Evolutionary conservation across 1,284 basidiomycete genomes (phyloP).

Genomic region (Ustilago sp.): DNA sequence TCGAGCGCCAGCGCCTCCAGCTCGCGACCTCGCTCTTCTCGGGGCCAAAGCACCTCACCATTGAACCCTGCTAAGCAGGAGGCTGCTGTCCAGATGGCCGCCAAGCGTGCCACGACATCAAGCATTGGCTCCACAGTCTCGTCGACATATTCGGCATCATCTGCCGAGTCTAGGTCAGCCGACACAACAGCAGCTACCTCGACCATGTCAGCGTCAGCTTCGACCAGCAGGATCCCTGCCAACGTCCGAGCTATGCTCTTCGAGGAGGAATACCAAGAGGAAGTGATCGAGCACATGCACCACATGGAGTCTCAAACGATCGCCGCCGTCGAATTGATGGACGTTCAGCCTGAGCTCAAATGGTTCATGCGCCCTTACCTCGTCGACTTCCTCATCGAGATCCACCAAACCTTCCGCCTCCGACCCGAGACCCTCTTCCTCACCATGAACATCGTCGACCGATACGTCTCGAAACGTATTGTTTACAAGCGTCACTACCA

Average conservation of each 20-base stretch:
- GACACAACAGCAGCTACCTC: constrained; percentile 48
- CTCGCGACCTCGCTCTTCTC: constrained; percentile 43
- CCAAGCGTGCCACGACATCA: constrained; percentile 45
- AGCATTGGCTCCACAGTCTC: constrained; percentile 31
- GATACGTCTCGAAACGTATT: constrained; percentile 97
- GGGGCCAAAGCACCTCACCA: constrained; percentile 43
- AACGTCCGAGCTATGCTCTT: constrained; percentile 49
- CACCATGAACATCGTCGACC: constrained; percentile 97
- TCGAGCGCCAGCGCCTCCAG: constrained; percentile 35
- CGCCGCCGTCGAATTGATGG: constrained; percentile 92
- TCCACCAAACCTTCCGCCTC: constrained; percentile 88
- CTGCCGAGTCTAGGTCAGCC: constrained; percentile 31
- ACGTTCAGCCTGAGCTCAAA: constrained; percentile 94
- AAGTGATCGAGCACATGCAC: constrained; percentile 92
- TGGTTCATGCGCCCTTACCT: constrained; percentile 94
- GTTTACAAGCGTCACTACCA: constrained; percentile 99
- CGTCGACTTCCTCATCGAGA: constrained; percentile 98
- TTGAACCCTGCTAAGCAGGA: constrained; percentile 43
- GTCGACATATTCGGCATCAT: constrained; percentile 32
- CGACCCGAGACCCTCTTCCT: constrained; percentile 98
- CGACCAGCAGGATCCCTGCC: constrained; percentile 31
- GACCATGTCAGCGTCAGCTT: constrained; percentile 25
- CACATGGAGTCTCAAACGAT: constrained; percentile 93
- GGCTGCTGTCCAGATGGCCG: constrained; percentile 44
- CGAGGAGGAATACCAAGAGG: constrained; percentile 95